A percentile compares a stretch with the other conserved stretches of the same genome.
Conservation (phyloP, 495 filamentous ascomycete genomes). For the Bacidia rubella region DNA sequence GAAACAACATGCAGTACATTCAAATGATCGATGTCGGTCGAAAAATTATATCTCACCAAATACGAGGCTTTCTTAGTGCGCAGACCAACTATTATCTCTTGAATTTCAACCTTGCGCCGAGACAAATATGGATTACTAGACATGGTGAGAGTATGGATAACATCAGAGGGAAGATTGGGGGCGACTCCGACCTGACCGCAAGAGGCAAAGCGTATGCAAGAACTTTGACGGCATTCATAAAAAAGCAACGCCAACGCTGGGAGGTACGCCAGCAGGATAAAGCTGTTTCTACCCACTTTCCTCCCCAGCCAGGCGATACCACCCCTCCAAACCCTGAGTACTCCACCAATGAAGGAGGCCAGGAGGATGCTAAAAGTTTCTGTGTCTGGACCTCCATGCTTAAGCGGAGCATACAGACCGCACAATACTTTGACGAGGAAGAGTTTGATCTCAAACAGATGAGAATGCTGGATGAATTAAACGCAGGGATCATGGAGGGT, state of each 20-base stretch:
- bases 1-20: constrained; percentile 78
- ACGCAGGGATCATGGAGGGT: constrained; percentile 83
- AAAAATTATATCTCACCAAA: constrained; percentile 80
- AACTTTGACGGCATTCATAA: constrained; percentile 64
- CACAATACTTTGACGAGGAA: constrained; percentile 85
- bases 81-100: constrained; percentile 86
- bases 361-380: constrained; percentile 66
- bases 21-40: constrained; percentile 96
- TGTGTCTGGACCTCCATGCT: constrained; percentile 99
- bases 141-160: constrained; percentile 84
- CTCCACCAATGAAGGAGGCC: constrained; percentile 29
- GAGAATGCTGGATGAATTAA: constrained; percentile 95
- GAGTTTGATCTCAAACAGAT: constrained; percentile 95
- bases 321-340: constrained; percentile 91
- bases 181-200: constrained; percentile 67
- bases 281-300: constrained; percentile 56
- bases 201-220: constrained; percentile 60
- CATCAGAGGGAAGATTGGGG: constrained; percentile 63
- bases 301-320: constrained; percentile 72
- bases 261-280: constrained; percentile 61
- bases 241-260: constrained; percentile 60
- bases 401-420: constrained; percentile 69
- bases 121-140: constrained; percentile 95
- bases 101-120: constrained; percentile 88
- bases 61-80: constrained; percentile 78